Base-by-base conservation (phyloP, 495 filamentous ascomycete species). In the Annulohypoxylon bovei region DNA sequence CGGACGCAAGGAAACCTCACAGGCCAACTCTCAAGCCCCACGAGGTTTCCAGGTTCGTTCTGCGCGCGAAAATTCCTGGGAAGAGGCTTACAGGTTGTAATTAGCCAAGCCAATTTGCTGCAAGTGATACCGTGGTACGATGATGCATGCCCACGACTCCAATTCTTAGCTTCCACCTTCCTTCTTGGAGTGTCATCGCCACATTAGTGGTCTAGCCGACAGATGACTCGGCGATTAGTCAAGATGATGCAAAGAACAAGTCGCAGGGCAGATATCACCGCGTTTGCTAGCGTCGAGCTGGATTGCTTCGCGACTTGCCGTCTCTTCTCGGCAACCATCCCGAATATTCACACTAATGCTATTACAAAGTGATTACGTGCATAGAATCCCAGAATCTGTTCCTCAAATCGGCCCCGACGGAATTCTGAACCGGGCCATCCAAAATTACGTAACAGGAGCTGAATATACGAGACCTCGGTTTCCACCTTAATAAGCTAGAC, bases 71-170 rank as follows among this genome's bases (percentile, higher is more conserved):
- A 37, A 54, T 28, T 61, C 18, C 23, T 33, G 27, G 59, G 20
- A 40, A 20, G 57, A 30, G 62, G 68, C 68, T 64, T 46, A 33
- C 11, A 22, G 16, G 27, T 28, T n/a, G 47, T 28, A 56, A 50
- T 71, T 52, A 30, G 68, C 68, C 57, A 67, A 67, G 57, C 39
- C n/a, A 28, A 4, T 47, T 63, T 46, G 0, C 42, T 55, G 52
- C 68, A 40, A 6, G 65, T 57, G 35, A 56, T 4, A 32, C 9
- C 32, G 52, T 57, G 42, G n/a, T 8, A 28, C 49, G 16, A 12
- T 33, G 46, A 14, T 35, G 35, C 55, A 23, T 40, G 30, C 27
- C 47, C 39, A 14, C 28, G 54, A 42, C 6, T 16, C 25, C n/a
- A 9, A 68, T 49, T 50, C 25, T 49, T 56, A 22, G 27, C 20